A percentile compares a stretch with the other conserved stretches of the same genome.
phyloP scores from a whole-genome alignment of 2,329 filamentous ascomycete species.

The Zarea fungicola region DNA sequence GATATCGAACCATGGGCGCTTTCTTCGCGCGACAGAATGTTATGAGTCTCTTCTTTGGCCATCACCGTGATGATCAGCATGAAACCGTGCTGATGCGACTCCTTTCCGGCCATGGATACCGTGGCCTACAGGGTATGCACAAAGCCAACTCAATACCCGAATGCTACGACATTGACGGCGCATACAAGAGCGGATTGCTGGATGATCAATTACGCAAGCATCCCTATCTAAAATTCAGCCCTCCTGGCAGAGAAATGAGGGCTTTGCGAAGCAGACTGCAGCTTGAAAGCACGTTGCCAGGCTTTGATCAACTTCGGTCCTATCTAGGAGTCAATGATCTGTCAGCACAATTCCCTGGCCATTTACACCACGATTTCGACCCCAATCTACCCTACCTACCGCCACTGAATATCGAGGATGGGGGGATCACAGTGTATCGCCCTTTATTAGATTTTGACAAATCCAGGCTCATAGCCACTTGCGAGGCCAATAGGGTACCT shows the following conservation, averaged over 20 bases:
- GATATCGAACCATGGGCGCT: slow-evolving; percentile 66
- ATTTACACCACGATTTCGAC: slow-evolving; percentile 16
- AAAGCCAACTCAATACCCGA: slow-evolving; percentile 69
- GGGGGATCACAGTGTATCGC: slow-evolving; percentile 62
- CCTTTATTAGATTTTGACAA: slow-evolving; percentile 70
- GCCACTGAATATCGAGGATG: slow-evolving; percentile 48
- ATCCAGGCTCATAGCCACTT: slow-evolving; percentile 67
- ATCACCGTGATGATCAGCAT: slow-evolving; percentile 86
- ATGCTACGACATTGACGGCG: slow-evolving; percentile 68
- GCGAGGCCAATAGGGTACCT: slow-evolving; percentile 56
- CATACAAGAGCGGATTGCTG: slow-evolving; percentile 59
- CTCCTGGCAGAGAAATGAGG: slow-evolving; percentile 25
- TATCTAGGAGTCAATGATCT: slow-evolving; percentile 17
- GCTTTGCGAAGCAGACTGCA: slow-evolving; percentile 25
- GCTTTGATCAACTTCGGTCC: slow-evolving; percentile 9
- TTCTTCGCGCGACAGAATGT: slow-evolving; percentile 50
- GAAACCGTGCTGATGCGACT: slow-evolving; percentile 85
- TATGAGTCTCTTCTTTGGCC: slow-evolving; percentile 66
- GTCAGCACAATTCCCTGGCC: slow-evolving; percentile 24
- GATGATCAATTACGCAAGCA: slow-evolving; percentile 36
- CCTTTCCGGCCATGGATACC: slow-evolving; percentile 57
- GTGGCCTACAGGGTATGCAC: slow-evolving; percentile 69
- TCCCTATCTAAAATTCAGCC: slow-evolving; percentile 34
- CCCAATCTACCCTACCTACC: slow-evolving; percentile 27
- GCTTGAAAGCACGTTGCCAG: slow-evolving; percentile 3